Conservation (phyloP, 768 basidiomycete genomes). For the Leucosporidium scottii region DNA sequence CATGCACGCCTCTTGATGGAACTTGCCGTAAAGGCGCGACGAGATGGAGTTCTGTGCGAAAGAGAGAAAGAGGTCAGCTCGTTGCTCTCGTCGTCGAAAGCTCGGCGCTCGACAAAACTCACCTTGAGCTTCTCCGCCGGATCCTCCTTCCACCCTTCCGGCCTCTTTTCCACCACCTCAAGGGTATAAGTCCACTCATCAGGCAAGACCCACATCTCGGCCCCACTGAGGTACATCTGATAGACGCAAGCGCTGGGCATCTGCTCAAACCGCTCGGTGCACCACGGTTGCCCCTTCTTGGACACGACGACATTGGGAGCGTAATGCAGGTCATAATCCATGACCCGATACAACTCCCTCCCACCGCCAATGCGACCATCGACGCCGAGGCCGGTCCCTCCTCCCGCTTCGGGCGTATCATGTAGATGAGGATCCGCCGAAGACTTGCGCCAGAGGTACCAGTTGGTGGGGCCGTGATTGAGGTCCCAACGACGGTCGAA, state of each 20-base stretch:
- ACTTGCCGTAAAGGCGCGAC: slow-evolving; percentile 38
- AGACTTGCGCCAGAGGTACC: slow-evolving; percentile 34
- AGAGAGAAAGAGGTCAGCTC: background rate
- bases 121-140: slow-evolving; percentile 38
- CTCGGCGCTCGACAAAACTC: background rate
- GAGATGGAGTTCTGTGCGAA: slow-evolving; percentile 31
- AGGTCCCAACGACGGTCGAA: slow-evolving; percentile 35
- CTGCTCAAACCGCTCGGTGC: slow-evolving; percentile 38
- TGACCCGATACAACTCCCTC: slow-evolving; percentile 31
- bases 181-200: slow-evolving; percentile 37
- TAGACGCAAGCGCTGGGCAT: slow-evolving; percentile 37
- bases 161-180: slow-evolving; percentile 31
- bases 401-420: slow-evolving; percentile 21
- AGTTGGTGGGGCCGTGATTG: slow-evolving; percentile 36
- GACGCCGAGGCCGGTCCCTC: slow-evolving; percentile 26
- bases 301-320: slow-evolving; percentile 34
- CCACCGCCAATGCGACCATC: slow-evolving; percentile 23
- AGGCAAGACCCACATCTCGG: slow-evolving; percentile 37
- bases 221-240: slow-evolving; percentile 38
- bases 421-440: slow-evolving; percentile 22
- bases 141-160: slow-evolving; percentile 22
- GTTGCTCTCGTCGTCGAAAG: background rate
- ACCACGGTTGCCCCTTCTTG: slow-evolving; percentile 38
- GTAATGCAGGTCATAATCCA: slow-evolving; percentile 37
- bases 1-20: slow-evolving; percentile 38